Evolutionary conservation across 495 filamentous ascomycete genomes (phyloP).

Genomic region (Jackrogersella multiformis): DNA sequence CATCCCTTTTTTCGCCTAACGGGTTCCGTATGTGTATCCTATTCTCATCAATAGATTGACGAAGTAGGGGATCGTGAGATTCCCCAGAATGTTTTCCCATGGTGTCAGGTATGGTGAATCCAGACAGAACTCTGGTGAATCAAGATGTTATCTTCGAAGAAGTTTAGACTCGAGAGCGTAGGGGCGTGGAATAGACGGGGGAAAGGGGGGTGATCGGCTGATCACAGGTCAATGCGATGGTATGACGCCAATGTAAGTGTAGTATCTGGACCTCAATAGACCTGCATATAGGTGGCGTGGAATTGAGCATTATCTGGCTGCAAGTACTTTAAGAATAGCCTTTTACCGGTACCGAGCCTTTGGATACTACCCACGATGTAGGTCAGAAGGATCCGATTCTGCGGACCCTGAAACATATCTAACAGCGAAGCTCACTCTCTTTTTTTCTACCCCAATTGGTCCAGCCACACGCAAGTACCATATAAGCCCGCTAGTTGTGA

Average conservation of each 20-base stretch:
- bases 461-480: not conserved
- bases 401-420: constrained; percentile 15
- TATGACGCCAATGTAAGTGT: constrained; percentile 6
- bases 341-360: constrained; percentile 12
- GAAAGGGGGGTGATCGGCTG: constrained; percentile 2
- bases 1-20: not conserved
- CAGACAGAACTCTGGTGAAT: not conserved
- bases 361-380: constrained; percentile 6
- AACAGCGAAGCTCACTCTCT: constrained; percentile 8
- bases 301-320: not conserved
- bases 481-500: not conserved
- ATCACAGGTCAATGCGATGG: constrained; percentile 1
- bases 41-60: constrained; percentile 4
- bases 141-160: not conserved
- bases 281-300: constrained; percentile 3
- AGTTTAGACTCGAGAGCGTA: not conserved
- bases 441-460: constrained; percentile 1
- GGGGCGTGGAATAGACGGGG: not conserved
- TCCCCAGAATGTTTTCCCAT: constrained; percentile 29
- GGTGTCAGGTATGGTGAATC: not conserved
- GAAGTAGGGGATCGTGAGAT: constrained; percentile 21
- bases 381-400: not conserved
- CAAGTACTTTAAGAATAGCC: not conserved
- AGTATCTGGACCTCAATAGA: constrained; percentile 10
- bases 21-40: not conserved